These are phyloP conservation scores for Pleodorina starrii DNA, from an alignment of 139 green algal genomes.

Conservation along the genomic window DNA sequence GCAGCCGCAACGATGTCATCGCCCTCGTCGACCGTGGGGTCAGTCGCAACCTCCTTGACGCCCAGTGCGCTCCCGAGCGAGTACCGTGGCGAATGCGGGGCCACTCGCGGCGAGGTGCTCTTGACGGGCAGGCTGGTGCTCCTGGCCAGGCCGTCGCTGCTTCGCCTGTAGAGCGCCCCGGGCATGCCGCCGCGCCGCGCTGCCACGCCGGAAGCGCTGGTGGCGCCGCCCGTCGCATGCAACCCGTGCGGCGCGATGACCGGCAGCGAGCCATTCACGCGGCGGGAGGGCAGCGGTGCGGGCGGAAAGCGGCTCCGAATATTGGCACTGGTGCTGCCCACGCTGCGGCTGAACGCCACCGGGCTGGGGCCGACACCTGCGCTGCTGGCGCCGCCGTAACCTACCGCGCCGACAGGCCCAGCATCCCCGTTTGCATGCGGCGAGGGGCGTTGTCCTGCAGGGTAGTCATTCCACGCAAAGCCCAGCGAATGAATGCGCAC, in stretches of 20 bases:
- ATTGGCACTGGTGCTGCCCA: not conserved
- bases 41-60: not conserved
- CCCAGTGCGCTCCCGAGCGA: not conserved
- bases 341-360: slow-evolving; percentile 25
- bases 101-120: not conserved
- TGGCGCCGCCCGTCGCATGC: not conserved
- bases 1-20: not conserved
- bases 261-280: not conserved
- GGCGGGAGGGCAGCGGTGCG: not conserved
- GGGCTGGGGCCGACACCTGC: not conserved
- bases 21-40: not conserved
- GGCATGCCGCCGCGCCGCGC: too few relatives aligned
- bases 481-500: too few relatives aligned
- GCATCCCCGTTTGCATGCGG: not conserved
- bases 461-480: too few relatives aligned
- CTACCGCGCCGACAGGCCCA: not conserved
- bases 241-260: not conserved
- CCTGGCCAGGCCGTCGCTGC: not conserved
- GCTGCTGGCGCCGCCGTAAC: not conserved
- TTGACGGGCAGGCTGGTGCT: slow-evolving; percentile 1
- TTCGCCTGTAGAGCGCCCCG: not conserved
- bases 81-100: not conserved
- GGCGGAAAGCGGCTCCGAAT: not conserved
- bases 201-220: not conserved
- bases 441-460: not conserved